A percentile compares a stretch with the other conserved stretches of the same genome.
phyloP scores from a whole-genome alignment of 495 filamentous ascomycete species.

The Astrothelium macrocarpum region DNA sequence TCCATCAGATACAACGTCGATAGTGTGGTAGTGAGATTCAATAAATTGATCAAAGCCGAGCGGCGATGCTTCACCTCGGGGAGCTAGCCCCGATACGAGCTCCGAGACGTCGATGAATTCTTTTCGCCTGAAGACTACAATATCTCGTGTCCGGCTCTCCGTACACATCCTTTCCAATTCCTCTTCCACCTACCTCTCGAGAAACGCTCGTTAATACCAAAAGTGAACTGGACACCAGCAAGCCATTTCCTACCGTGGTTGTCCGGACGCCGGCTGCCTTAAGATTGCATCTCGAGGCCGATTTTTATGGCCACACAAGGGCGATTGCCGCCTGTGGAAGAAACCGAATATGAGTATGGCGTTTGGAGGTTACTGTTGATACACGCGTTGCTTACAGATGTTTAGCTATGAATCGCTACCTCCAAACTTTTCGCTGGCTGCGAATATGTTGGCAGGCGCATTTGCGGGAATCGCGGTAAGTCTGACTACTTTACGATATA shows the following conservation, averaged over 20 bases:
- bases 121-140: not conserved
- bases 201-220: not conserved
- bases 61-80: not conserved
- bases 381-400: not conserved
- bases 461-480: constrained; percentile 95
- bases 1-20: not conserved
- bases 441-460: constrained; percentile 87
- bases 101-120: not conserved
- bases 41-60: constrained; percentile 2
- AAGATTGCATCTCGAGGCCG: not conserved
- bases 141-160: not conserved
- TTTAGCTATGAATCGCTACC: constrained; percentile 59
- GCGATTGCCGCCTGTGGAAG: constrained; percentile 23
- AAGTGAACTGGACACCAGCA: not conserved
- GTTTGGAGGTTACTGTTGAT: constrained; percentile 1
- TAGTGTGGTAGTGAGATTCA: not conserved
- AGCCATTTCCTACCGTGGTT: not conserved
- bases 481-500: not conserved
- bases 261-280: not conserved
- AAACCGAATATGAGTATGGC: constrained; percentile 32
- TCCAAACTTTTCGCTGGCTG: constrained; percentile 56
- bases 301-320: constrained; percentile 30
- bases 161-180: not conserved
- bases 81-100: constrained; percentile 1
- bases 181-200: not conserved